Evolutionary conservation across 208 protist species (phyloP), one percentile per base, ranked within the genome.

Genomic region (Leishmania braziliensis): DNA sequence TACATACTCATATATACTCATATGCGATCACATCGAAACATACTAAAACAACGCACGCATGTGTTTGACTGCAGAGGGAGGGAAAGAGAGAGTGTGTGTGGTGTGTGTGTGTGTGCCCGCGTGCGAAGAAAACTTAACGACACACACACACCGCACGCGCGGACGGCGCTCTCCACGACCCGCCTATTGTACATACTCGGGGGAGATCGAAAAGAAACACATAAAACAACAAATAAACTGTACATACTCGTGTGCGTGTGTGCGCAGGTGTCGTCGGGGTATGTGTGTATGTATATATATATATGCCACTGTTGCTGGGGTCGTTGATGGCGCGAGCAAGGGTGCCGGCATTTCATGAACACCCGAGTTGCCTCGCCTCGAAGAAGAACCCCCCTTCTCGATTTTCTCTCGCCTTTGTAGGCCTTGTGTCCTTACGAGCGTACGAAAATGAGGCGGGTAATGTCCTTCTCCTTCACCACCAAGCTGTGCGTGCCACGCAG

Each of bases 391-490:
- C 29, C 8, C 29, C 62, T 66, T 18, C 3, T 5, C 29, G 9
- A 20, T 6, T 5, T 4, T 48, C 23, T 48, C 23, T 43, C 12
- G 43, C 26, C n/a, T 3, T 10, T 14, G 2, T 63, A 36, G 23
- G 26, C 46, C 4, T 74, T 26, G 48, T 16, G 23, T 6, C 46
- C 23, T 74, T 23, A 93, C 9, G 78, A 69, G 20, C 91, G 88
- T n/a, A 84, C 88, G 70, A 97, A 97, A 73, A 97, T 93, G 58
- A 97, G 80, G 16, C 91, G 90, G 2, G 92, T 94, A 16, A 89
- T 73, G 63, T 95, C 92, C 82, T 95, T 95, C 50, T 92, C 91
- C 50, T 70, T 81, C 14, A 91, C 89, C 60, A 82, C 74, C 14
- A 96, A 53, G 0, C 88, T 87, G 82, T 93, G 87, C 58, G 87